These are phyloP conservation scores for Leersia perrieri DNA, from an alignment of 176 grass and related monocot species.

Conservation along the genomic window DNA sequence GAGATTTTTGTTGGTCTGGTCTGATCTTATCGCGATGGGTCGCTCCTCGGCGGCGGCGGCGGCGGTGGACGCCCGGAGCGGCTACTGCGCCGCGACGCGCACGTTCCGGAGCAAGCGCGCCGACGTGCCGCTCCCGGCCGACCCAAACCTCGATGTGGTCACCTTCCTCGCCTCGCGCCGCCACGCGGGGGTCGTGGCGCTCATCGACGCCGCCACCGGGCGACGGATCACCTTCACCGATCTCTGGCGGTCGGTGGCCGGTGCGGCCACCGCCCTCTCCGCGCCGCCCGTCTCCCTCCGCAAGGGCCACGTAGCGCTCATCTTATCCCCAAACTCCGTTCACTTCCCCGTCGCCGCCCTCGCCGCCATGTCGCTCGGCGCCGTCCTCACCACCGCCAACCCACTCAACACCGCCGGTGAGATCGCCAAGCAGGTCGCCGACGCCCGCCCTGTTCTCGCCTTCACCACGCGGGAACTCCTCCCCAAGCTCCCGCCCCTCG, in stretches of 20 bases:
- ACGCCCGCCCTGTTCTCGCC: conserved; percentile 70
- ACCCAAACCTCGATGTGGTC: conserved; percentile 59
- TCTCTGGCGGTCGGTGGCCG: conserved; percentile 66
- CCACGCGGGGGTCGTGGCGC: conserved; percentile 72
- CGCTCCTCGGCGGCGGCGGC: not conserved
- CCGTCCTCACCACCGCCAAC: conserved; percentile 83
- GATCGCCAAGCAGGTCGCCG: conserved; percentile 82
- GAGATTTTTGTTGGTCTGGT: too few species aligned
- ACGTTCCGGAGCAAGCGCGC: conserved; percentile 70
- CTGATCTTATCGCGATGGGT: conserved; percentile 36
- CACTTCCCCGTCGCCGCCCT: conserved; percentile 88
- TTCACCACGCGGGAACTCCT: conserved; percentile 78
- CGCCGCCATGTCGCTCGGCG: conserved; percentile 80
- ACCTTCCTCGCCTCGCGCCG: conserved; percentile 72
- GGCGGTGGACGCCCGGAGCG: conserved; percentile 56
- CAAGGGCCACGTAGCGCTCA: conserved; percentile 74
- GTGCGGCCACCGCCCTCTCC: conserved; percentile 61
- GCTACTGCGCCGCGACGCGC: conserved; percentile 57
- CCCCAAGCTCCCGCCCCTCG: conserved; percentile 63
- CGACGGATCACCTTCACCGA: conserved; percentile 59
- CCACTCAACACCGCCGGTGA: conserved; percentile 77
- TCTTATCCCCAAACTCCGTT: conserved; percentile 86
- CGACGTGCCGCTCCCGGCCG: conserved; percentile 46
- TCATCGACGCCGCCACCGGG: conserved; percentile 68
- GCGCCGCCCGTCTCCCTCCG: conserved; percentile 62